These are phyloP conservation scores for Chaetomium tenue DNA, from an alignment of 495 filamentous ascomycete species.

Conservation along the genomic window DNA sequence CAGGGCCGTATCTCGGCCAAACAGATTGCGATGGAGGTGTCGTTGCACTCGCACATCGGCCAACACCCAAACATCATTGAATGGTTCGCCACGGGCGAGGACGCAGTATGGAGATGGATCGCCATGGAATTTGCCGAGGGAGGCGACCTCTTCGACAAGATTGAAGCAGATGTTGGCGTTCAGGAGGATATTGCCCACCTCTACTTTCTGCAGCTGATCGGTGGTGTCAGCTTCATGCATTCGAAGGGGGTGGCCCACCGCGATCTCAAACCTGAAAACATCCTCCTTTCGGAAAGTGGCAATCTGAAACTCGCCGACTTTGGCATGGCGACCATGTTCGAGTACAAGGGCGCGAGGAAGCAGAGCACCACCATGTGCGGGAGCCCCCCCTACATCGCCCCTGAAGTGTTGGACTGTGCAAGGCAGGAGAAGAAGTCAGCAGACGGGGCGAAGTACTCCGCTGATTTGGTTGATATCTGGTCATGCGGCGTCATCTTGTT, in stretches of 20 bases:
- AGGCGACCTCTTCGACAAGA: constrained; percentile 98
- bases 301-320: constrained; percentile 97
- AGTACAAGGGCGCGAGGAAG: constrained; percentile 78
- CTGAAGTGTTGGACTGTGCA: constrained; percentile 70
- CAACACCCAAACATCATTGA: constrained; percentile 91
- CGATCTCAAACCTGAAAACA: constrained; percentile 91
- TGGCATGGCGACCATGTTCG: constrained; percentile 89
- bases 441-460: constrained; percentile 68
- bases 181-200: constrained; percentile 90
- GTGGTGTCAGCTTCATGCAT: constrained; percentile 91
- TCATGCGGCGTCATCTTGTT: constrained; percentile 96
- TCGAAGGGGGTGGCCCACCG: constrained; percentile 85
- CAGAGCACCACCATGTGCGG: constrained; percentile 86
- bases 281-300: constrained; percentile 75
- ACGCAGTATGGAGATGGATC: constrained; percentile 92
- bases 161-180: constrained; percentile 93
- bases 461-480: constrained; percentile 91
- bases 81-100: constrained; percentile 84
- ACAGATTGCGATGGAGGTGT: constrained; percentile 85
- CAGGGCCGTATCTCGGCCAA: constrained; percentile 85
- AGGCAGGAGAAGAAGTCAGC: constrained; percentile 44
- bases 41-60: constrained; percentile 79
- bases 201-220: constrained; percentile 90
- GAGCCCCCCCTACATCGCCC: constrained; percentile 95
- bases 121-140: constrained; percentile 96